Base-by-base conservation (phyloP, 2,329 filamentous ascomycete species). In the Colletotrichum zoysiae region DNA sequence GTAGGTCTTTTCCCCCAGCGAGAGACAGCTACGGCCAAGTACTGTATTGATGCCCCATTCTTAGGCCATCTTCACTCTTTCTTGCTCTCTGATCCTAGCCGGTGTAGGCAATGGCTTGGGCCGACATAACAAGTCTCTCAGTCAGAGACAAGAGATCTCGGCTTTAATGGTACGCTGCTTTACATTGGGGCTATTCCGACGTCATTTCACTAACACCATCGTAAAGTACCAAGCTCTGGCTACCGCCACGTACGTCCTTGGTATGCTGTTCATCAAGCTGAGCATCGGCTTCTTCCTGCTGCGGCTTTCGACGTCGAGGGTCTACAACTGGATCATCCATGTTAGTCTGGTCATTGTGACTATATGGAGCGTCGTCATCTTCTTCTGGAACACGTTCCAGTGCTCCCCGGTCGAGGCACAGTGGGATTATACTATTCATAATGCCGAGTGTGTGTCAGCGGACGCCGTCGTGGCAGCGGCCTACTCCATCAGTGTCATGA, bases 211-310 rank as follows among this genome's bases (percentile, higher is more conserved):
- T n/a, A 8, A 44, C 23, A 4, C n/a, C n/a, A 51, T 18, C 9
- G 53, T 56, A 44, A 50, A 87, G 82, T 88, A 83, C 79, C 86
- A 88, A 80, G 84, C 86, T 33, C 75, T 88, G 40, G 84, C 85
- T 14, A 86, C 86, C 1, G 84, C 82, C 8, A 84, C 83, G 2
- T 88, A 88, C 67, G 79, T 88, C 56, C 73, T 84, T 12, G 82
- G 87, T 72, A 89, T 89, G 86, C 84, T 88, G 82, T 84, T 89
- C 71, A 84, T 88, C 78, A 89, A 89, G 78, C 78, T 88, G 62
- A 87, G 87, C 78, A 88, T 89, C 60, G 85, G 83, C 44, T 79
- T 88, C 70, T 87, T 88, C 71, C 81, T 88, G 11, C 77, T 89
- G 23, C 82, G 85, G 7, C 79, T 88, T 20, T 83, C 86, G 1